These are phyloP conservation scores for Lactarius tabidus DNA, from an alignment of 768 basidiomycete genomes.

Conservation along the genomic window DNA sequence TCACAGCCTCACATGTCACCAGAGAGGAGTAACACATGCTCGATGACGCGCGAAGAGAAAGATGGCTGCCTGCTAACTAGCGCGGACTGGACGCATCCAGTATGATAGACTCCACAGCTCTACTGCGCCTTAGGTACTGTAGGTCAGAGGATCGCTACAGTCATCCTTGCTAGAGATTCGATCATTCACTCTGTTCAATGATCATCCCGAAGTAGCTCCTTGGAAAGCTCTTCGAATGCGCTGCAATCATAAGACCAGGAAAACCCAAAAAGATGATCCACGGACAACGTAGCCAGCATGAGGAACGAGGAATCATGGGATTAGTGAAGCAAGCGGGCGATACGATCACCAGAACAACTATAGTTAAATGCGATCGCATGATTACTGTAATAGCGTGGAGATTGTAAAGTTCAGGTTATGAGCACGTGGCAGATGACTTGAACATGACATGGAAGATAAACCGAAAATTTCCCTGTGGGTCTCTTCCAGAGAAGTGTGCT, in stretches of 20 bases:
- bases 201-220: background rate
- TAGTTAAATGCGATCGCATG: background rate
- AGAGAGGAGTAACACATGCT: background rate
- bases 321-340: too few relatives aligned
- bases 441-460: background rate
- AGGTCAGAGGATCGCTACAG: background rate
- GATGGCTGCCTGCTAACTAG: background rate
- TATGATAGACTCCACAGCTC: background rate
- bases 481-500: background rate
- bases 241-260: background rate
- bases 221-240: background rate
- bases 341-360: background rate
- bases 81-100: background rate
- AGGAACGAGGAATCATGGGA: background rate
- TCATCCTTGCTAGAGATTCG: too few relatives aligned
- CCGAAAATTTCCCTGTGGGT: background rate
- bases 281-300: background rate
- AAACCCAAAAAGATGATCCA: background rate
- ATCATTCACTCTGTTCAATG: background rate
- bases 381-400: background rate
- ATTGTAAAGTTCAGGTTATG: background rate
- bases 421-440: background rate
- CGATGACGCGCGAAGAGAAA: background rate
- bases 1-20: background rate
- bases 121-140: background rate